Conservation (phyloP, 345 rosid genomes). For the Pistacia atlantica region DNA sequence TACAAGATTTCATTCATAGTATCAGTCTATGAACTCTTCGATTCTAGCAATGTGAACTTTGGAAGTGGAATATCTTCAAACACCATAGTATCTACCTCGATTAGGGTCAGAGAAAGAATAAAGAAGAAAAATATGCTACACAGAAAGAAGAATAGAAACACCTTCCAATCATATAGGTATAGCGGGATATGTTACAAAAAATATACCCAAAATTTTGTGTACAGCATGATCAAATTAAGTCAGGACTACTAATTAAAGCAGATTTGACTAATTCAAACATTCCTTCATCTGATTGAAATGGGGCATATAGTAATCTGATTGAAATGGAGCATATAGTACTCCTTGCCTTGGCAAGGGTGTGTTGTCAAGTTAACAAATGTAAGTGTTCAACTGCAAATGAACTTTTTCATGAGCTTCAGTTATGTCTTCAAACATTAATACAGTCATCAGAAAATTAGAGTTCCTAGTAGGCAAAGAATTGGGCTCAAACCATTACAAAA, state of each 20-base stretch:
- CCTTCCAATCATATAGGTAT: not conserved
- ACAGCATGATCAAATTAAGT: no score
- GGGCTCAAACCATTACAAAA: no score
- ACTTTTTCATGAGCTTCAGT: not conserved
- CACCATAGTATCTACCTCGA: not conserved
- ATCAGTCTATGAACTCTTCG: no score
- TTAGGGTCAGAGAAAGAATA: not conserved
- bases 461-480: no score
- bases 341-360: not conserved
- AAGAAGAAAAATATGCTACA: not conserved
- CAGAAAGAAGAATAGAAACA: no score
- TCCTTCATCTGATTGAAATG: not conserved
- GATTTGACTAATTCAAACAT: not conserved
- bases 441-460: not conserved
- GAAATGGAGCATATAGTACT: no score
- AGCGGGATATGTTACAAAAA: no score
- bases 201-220: no score
- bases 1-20: no score
- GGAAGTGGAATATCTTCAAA: not conserved
- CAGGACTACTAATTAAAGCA: no score
- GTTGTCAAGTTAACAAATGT: not conserved
- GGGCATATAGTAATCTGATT: no score
- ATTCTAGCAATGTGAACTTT: no score
- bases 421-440: not conserved
- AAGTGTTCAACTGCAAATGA: not conserved